These are phyloP conservation scores for Cutaneotrichosporon cavernicola DNA, from an alignment of 1,284 basidiomycete species.

Conservation along the genomic window DNA sequence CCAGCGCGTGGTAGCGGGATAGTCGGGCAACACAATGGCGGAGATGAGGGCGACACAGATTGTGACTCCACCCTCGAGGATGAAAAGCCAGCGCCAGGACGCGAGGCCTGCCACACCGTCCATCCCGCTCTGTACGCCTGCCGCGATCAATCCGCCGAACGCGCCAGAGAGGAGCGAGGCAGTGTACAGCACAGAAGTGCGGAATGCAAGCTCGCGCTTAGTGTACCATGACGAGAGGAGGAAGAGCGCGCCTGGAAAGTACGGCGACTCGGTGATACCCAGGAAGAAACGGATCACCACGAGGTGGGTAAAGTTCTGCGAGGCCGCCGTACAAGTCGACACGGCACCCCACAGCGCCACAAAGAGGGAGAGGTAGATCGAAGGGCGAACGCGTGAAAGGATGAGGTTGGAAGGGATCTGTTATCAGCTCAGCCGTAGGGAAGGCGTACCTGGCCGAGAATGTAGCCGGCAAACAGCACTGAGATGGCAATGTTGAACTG, in stretches of 20 bases:
- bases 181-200: slow-evolving; percentile 27
- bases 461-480: slow-evolving; percentile 50
- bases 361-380: slow-evolving; percentile 24
- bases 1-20: slow-evolving; percentile 49
- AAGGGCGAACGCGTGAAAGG: slow-evolving; percentile 24
- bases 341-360: slow-evolving; percentile 23
- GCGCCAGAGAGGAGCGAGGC: slow-evolving; percentile 33
- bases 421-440: background rate
- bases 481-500: slow-evolving; percentile 44
- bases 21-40: slow-evolving; percentile 46
- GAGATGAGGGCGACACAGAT: slow-evolving; percentile 35
- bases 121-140: slow-evolving; percentile 27
- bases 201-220: slow-evolving; percentile 23
- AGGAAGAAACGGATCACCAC: slow-evolving; percentile 39
- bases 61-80: slow-evolving; percentile 37
- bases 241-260: slow-evolving; percentile 36
- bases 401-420: slow-evolving; percentile 25
- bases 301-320: slow-evolving; percentile 21
- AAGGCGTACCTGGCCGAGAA: slow-evolving; percentile 34
- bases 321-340: slow-evolving; percentile 14
- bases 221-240: slow-evolving; percentile 31
- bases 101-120: slow-evolving; percentile 18
- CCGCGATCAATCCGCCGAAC: slow-evolving; percentile 37
- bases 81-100: slow-evolving; percentile 27
- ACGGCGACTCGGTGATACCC: slow-evolving; percentile 32